Evolutionary conservation across 257 asterid species (phyloP), one percentile per base, ranked within the genome.

Genomic region (Ophiorrhiza pumila): DNA sequence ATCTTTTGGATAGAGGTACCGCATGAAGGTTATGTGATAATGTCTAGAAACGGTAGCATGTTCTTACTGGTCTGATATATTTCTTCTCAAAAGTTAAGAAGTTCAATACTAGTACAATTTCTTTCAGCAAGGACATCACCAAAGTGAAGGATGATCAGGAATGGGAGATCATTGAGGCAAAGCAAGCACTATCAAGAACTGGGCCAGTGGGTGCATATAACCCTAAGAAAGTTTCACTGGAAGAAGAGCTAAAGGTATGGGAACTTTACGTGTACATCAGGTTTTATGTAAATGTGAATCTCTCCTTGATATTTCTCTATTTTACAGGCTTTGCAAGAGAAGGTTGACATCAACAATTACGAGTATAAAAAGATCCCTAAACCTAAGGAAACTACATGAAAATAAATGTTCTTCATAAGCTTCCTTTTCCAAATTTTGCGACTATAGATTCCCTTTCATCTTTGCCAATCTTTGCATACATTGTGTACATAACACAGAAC

Each of bases 121-220:
- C 61, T 69, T 81, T 72, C 89, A 94, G 98, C 87, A 94, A 94
- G 92, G 98, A 94, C 70, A 85, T 94, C 45, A 93, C 97, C 64
- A 94, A 91, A 78, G 90, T 87, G 76, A 94, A 83, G 85, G 97
- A 94, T 74, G 98, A 91, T 65, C 87, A 83, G 68, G 96, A 91
- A 75, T 94, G 98, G 97, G 97, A 94, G 80, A 94, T 94, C 53
- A 88, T 87, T 17, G 98, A 89, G 88, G 72, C 96, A 46, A 84
- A 81, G 76, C 87, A 89, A 87, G 91, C 94, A 57, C 87, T 91
- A 20, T 94, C 98, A 25, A 84, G 93, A 80, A 83, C 90, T 18
- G 97, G 97, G 67, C 98, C 94, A 23, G 80, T 88, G 46, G 79
- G 79, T 71, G 92, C 97, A 42, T 93, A 91, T 73, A 88, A 91